Conservation (phyloP, 2,329 filamentous ascomycete species). For the Trichoderma atroviride region DNA sequence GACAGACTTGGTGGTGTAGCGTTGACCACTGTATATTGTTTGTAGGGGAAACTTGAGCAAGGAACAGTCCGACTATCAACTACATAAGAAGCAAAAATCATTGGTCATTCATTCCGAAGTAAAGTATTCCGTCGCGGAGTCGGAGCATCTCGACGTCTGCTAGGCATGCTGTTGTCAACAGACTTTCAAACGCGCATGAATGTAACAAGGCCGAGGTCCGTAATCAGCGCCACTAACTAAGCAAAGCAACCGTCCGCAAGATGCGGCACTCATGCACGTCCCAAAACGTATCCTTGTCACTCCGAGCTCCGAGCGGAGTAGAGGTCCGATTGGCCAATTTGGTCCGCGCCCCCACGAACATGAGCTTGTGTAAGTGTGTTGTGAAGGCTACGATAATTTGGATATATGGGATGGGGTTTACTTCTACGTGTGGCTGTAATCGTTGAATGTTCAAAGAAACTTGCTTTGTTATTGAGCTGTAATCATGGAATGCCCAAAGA, state of each 20-base stretch:
- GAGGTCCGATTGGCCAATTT: conserved; percentile 4
- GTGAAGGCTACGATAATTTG: neutral
- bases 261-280: neutral
- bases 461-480: neutral
- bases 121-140: neutral
- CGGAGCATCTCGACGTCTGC: neutral
- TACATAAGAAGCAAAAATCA: neutral
- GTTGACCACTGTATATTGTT: neutral
- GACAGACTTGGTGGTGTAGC: too few species aligned
- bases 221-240: neutral
- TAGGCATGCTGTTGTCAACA: neutral
- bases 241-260: neutral
- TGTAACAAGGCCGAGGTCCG: neutral
- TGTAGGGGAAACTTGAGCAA: neutral
- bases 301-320: conserved; percentile 6
- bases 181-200: neutral
- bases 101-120: neutral
- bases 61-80: too few species aligned
- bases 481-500: neutral
- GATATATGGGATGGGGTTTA: neutral
- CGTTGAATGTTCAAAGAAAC: neutral
- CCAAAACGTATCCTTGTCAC: neutral
- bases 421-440: neutral
- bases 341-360: neutral
- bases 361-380: neutral